Evolutionary conservation across 768 basidiomycete genomes (phyloP).

Genomic region (Mycena filopes): DNA sequence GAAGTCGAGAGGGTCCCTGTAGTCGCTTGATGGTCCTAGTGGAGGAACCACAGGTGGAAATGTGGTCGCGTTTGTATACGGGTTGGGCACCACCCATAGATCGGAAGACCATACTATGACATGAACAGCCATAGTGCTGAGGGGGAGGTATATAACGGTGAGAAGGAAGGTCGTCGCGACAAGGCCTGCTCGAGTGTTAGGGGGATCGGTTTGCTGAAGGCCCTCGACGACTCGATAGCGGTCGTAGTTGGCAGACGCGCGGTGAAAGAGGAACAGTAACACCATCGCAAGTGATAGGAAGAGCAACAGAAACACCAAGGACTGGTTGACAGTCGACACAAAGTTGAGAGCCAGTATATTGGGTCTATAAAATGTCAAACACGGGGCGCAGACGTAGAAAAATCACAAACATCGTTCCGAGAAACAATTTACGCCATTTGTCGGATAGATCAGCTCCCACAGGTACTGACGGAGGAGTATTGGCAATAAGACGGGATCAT

Average conservation of each 20-base stretch:
- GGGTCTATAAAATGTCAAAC: slow-evolving; percentile 55
- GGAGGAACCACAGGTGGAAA: slow-evolving; percentile 60
- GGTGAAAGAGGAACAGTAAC: slow-evolving; percentile 69
- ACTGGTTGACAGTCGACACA: slow-evolving; percentile 65
- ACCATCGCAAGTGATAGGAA: slow-evolving; percentile 64
- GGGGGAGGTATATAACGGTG: slow-evolving; percentile 77
- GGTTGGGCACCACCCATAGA: slow-evolving; percentile 78
- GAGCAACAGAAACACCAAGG: slow-evolving; percentile 67
- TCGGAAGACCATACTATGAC: slow-evolving; percentile 83
- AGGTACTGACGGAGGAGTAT: slow-evolving; percentile 48
- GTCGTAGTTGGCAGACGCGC: slow-evolving; percentile 58
- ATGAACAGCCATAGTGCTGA: slow-evolving; percentile 82
- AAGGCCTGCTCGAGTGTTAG: slow-evolving; percentile 60
- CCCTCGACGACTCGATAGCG: slow-evolving; percentile 64
- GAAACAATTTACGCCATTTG: slow-evolving; percentile 68
- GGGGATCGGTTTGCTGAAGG: slow-evolving; percentile 56
- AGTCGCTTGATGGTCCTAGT: slow-evolving; percentile 66
- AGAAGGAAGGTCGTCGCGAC: slow-evolving; percentile 73
- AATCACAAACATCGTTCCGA: slow-evolving; percentile 71
- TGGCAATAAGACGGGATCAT: slow-evolving; percentile 8
- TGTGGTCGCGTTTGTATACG: slow-evolving; percentile 67
- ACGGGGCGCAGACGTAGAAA: not conserved
- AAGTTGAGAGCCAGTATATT: slow-evolving; percentile 82
- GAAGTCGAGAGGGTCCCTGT: slow-evolving; percentile 72
- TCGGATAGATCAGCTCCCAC: slow-evolving; percentile 49